phyloP scores from a whole-genome alignment of 192 early-diverging fungal genomes.

The Mortierella antarctica region DNA sequence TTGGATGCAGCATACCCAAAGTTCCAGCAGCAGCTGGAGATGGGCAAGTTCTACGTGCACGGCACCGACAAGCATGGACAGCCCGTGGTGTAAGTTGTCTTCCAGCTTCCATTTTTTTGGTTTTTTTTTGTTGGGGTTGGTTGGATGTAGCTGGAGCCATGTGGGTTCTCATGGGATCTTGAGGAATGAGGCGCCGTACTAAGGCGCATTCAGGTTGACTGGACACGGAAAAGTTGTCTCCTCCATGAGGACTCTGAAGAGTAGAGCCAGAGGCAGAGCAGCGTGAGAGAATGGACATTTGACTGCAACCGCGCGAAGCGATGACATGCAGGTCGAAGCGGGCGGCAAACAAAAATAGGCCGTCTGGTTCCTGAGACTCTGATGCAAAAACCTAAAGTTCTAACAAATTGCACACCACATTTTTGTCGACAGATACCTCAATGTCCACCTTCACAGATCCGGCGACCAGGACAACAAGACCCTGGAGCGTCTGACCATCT shows the following conservation, averaged over 20 bases:
- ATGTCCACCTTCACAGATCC: slow-evolving; percentile 60
- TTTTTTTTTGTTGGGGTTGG: neutral
- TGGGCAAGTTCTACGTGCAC: slow-evolving; percentile 62
- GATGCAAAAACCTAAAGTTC: neutral
- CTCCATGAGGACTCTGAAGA: no score
- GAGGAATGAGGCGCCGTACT: no score
- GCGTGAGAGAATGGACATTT: no score
- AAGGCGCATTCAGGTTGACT: no score
- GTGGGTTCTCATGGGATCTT: no score
- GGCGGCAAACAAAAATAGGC: neutral
- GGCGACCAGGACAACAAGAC: slow-evolving; percentile 69
- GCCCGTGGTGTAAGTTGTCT: slow-evolving; percentile 62
- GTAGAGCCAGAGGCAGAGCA: no score
- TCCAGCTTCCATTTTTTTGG: neutral
- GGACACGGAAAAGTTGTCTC: no score
- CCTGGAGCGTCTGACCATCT: slow-evolving; percentile 74
- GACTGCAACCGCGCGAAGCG: no score
- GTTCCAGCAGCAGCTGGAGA: slow-evolving; percentile 53
- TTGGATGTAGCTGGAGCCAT: no score
- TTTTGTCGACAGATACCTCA: slow-evolving; percentile 57
- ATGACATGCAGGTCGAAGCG: neutral
- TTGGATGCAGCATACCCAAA: slow-evolving; percentile 38
- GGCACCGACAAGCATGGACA: slow-evolving; percentile 63
- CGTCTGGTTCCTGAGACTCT: neutral
- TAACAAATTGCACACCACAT: neutral